Base-by-base conservation (phyloP, 805 yeast species). In the Candida cerambycidarum region DNA sequence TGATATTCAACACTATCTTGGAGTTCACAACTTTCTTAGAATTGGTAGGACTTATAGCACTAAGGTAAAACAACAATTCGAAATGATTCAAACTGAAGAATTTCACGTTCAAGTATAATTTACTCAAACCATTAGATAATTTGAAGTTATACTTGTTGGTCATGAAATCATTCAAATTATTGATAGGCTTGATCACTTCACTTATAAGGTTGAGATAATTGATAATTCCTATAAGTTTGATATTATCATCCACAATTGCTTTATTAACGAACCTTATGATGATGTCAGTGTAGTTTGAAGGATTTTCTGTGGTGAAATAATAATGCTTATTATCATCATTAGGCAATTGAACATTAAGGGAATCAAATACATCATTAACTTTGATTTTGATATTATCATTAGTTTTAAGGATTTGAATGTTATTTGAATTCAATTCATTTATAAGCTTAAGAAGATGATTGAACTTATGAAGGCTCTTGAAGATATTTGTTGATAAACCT, bases 1-100 rank as follows among this genome's bases (percentile, higher is more conserved):
- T 50, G 28, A 65, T 40, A 18, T 52, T 52, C n/a, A 67, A 48
- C 3, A 51, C 45, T 13, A 70, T 60, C 35, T 59, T 61, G 39
- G 69, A 73, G 38, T 60, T 67, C 30, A 55, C 51, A 7, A 68
- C 52, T 53, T 65, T 67, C 45, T 68, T 70, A 3, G 63, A 47
- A 35, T 51, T 47, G 11, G 58, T 46, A 15, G 55, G 33, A 34
- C 39, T 53, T 10, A 46, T 42, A 34, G 62, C 55, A 46, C 62
- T 66, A 39, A 69, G 41, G 40, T 52, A 48, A 46, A 59, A 68
- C 4, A 66, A 52, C 13, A 61, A 56, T 43, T 65, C 71, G 18
- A 67, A 47, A 31, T 49, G 44, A 38, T 68, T 61, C 31, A 69
- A 55, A 25, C 59, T 57, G 14, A 53, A 51, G 27, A 66, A 53